Evolutionary conservation across 441 rosid genomes (phyloP).

Genomic region (Adansonia grandidieri): DNA sequence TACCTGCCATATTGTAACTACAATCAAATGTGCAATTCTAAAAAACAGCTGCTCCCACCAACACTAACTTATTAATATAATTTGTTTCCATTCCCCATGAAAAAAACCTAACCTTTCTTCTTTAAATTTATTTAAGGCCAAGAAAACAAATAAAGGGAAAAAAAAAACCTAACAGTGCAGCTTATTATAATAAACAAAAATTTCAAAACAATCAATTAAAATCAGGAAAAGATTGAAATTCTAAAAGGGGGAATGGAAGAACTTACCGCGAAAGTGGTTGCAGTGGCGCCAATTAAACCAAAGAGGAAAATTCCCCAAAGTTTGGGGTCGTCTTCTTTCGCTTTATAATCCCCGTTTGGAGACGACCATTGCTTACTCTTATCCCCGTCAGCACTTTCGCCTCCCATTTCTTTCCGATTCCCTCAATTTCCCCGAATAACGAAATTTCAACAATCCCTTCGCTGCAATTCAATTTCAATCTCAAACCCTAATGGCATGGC

Average conservation of each 20-base stretch:
- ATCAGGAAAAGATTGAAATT: background rate
- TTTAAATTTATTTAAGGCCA: background rate
- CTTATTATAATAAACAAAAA: background rate
- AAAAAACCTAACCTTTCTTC: background rate
- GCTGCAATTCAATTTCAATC: conserved; percentile 12
- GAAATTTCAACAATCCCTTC: conserved; percentile 22
- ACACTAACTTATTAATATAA: background rate
- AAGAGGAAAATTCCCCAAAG: conserved; percentile 74
- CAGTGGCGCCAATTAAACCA: conserved; percentile 85
- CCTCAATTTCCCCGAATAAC: background rate
- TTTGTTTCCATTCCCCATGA: background rate
- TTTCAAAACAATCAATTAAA: background rate
- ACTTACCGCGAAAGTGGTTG: conserved; percentile 79
- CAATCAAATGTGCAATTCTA: conserved; percentile 34
- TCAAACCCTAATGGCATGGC: conserved; percentile 23
- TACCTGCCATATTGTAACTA: conserved; percentile 64
- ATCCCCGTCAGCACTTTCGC: conserved; percentile 39
- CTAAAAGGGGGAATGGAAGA: background rate
- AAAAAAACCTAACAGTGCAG: background rate
- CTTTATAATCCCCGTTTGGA: conserved; percentile 32
- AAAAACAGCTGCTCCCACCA: background rate
- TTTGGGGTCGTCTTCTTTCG: conserved; percentile 47
- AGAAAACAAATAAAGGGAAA: background rate
- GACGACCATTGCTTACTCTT: conserved; percentile 44
- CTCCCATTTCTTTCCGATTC: conserved; percentile 34